phyloP scores from a whole-genome alignment of 2,329 filamentous ascomycete species.

The Bipolaris sorokiniana region DNA sequence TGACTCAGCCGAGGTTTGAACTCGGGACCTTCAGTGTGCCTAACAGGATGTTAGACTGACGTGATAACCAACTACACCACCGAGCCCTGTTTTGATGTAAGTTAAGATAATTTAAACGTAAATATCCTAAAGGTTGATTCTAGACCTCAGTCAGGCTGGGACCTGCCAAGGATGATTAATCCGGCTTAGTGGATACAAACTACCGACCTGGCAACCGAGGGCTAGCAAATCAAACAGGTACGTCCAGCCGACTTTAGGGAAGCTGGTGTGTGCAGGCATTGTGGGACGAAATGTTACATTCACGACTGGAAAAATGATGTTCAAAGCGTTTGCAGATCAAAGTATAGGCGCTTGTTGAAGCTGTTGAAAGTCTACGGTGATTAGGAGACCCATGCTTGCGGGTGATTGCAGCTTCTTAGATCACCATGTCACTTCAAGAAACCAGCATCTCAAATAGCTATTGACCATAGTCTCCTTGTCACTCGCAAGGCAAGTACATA shows the following conservation, averaged over 20 bases:
- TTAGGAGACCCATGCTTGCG: no score
- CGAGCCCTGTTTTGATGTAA: constrained; percentile 27
- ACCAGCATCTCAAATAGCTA: background rate
- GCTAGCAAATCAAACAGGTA: no score
- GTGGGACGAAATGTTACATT: background rate
- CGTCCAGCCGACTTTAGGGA: no score
- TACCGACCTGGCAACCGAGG: no score
- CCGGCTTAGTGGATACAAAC: no score
- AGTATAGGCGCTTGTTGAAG: background rate
- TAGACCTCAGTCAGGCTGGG: no score
- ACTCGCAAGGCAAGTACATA: background rate
- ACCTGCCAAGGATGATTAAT: no score
- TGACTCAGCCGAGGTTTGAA: constrained; percentile 21
- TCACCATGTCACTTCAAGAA: background rate
- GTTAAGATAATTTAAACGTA: background rate
- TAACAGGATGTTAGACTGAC: constrained; percentile 52
- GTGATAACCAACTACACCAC: constrained; percentile 58
- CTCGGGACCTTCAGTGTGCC: constrained; percentile 19
- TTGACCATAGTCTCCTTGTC: background rate
- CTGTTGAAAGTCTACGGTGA: background rate
- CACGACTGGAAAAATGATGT: no score
- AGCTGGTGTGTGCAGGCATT: background rate
- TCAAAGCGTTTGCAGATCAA: background rate
- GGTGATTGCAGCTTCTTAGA: background rate
- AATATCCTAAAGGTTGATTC: no score